Evolutionary conservation across 73 alveolate genomes (phyloP).

Genomic region (Tetrahymena malaccensis): DNA sequence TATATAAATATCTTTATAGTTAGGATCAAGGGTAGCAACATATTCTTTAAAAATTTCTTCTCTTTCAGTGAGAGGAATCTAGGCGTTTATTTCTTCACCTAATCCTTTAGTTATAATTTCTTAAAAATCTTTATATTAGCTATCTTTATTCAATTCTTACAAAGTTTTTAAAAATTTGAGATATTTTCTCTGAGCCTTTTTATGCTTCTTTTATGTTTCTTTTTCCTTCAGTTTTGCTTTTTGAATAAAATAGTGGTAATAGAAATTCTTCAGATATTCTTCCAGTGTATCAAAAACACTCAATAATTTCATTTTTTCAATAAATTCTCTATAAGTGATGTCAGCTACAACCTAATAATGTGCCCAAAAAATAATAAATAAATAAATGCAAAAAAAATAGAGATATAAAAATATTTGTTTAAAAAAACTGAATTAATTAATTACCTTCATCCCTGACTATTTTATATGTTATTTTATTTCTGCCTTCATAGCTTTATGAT

Average conservation of each 20-base stretch:
- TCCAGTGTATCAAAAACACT: not conserved
- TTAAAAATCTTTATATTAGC: not conserved
- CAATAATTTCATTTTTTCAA: not conserved
- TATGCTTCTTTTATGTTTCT: not conserved
- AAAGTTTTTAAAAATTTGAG: not conserved
- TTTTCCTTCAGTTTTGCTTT: not conserved
- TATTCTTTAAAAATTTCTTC: not conserved
- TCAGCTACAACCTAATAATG: not conserved
- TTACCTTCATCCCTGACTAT: not conserved
- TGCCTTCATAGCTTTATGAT: not conserved
- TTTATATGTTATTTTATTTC: not conserved
- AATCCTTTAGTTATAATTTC: not conserved
- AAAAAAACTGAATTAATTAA: not conserved
- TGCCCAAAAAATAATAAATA: no score
- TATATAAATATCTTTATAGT: not conserved
- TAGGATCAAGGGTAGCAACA: not conserved
- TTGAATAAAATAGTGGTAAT: not conserved
- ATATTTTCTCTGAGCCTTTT: not conserved
- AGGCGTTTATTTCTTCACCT: not conserved
- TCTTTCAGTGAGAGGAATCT: conserved; percentile 1
- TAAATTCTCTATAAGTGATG: not conserved
- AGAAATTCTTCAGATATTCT: not conserved
- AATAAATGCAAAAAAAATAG: not conserved
- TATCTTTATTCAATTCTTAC: not conserved
- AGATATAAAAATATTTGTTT: not conserved